These are phyloP conservation scores for Nakazawaea ambrosiae DNA, from an alignment of 805 yeast species.

Conservation along the genomic window DNA sequence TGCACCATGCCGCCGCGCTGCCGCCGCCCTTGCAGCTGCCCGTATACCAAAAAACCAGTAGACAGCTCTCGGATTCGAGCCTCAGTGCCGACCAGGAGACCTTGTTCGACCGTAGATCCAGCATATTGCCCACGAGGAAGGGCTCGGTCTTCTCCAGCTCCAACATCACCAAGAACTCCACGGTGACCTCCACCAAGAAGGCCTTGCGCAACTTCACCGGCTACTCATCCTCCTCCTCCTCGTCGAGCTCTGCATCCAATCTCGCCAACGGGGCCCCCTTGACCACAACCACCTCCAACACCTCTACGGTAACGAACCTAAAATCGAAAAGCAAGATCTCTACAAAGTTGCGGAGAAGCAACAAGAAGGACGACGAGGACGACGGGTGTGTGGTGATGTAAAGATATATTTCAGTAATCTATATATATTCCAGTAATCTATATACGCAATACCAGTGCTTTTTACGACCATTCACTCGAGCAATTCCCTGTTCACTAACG, in stretches of 20 bases:
- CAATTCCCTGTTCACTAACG: slow-evolving; percentile 21
- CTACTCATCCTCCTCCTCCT: not conserved
- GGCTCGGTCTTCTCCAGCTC: not conserved
- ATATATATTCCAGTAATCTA: not conserved
- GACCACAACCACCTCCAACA: not conserved
- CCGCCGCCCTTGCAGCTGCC: too few relatives aligned
- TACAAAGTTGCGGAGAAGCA: not conserved
- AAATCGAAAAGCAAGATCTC: not conserved
- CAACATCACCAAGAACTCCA: not conserved
- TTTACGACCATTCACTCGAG: too few relatives aligned
- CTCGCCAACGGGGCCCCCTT: not conserved
- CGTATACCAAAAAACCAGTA: not conserved
- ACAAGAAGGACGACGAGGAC: slow-evolving; percentile 6
- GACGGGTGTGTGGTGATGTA: slow-evolving; percentile 7
- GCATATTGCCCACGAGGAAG: not conserved
- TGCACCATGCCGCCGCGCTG: too few relatives aligned
- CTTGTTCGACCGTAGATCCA: slow-evolving; percentile 1
- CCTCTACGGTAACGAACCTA: too few relatives aligned
- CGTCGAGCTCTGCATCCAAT: not conserved
- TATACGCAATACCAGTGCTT: too few relatives aligned
- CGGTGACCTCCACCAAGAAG: slow-evolving; percentile 1
- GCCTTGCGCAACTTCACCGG: slow-evolving; percentile 2
- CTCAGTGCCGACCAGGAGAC: slow-evolving; percentile 2
- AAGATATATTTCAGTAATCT: not conserved
- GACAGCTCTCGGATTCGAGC: not conserved